Percentiles rank a stretch among this genome's conserved stretches.
Conservation (phyloP, 2,329 filamentous ascomycete genomes). For the Aspergillus alliaceus region DNA sequence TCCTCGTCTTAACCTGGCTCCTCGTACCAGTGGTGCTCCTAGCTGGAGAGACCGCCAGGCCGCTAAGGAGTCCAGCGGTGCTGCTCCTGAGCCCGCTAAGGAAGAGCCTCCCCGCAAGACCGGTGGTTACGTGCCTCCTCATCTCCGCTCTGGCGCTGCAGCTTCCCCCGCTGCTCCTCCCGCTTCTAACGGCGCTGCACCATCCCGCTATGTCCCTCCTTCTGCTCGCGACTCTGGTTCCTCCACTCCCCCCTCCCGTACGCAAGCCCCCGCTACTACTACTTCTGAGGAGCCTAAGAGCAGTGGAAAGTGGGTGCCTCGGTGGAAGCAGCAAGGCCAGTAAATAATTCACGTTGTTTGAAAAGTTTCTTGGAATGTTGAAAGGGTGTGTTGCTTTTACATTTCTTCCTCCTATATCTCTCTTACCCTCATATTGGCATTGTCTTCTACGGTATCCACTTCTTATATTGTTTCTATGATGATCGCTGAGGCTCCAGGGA, state of each 20-base stretch:
- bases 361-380: slow-evolving; percentile 8
- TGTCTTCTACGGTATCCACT: slow-evolving; percentile 1
- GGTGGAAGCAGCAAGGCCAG: slow-evolving; percentile 37
- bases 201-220: slow-evolving; percentile 34
- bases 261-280: slow-evolving; percentile 21
- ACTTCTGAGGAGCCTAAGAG: slow-evolving; percentile 29
- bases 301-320: slow-evolving; percentile 35
- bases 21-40: slow-evolving; percentile 45
- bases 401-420: not conserved
- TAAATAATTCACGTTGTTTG: slow-evolving; percentile 15
- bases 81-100: slow-evolving; percentile 18
- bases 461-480: not conserved
- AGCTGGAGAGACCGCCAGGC: slow-evolving; percentile 64
- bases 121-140: slow-evolving; percentile 43
- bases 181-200: slow-evolving; percentile 27
- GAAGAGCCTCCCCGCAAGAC: slow-evolving; percentile 32
- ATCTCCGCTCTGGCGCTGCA: slow-evolving; percentile 35
- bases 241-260: slow-evolving; percentile 23
- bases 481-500: not conserved
- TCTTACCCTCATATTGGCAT: not conserved
- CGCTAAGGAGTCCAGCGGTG: slow-evolving; percentile 44
- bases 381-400: slow-evolving; percentile 1
- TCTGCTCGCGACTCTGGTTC: slow-evolving; percentile 31
- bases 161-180: slow-evolving; percentile 29
- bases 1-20: slow-evolving; percentile 57